phyloP scores from a whole-genome alignment of 2,329 filamentous ascomycete species.

The Stemphylium lycopersici region DNA sequence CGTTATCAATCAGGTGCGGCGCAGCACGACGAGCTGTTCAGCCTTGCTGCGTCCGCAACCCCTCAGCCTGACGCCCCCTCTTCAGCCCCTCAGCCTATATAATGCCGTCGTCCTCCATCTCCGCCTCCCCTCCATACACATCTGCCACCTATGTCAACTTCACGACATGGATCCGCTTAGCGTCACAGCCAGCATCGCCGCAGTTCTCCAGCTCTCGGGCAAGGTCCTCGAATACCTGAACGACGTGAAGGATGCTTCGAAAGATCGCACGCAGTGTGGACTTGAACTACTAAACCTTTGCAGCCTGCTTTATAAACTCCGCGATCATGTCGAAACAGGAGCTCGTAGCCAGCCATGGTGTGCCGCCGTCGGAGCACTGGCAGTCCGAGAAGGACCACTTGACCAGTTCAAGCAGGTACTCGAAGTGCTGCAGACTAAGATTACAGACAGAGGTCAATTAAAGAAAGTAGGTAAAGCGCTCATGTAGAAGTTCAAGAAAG shows the following conservation, averaged over 20 bases:
- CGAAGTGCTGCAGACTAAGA: constrained; percentile 18
- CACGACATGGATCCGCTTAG: constrained; percentile 33
- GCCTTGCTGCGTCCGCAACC: background rate
- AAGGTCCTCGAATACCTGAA: constrained; percentile 28
- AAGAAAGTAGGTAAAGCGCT: constrained; percentile 11
- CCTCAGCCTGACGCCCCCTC: background rate
- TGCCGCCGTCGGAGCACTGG: constrained; percentile 20
- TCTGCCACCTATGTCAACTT: background rate
- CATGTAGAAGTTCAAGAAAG: constrained; percentile 22
- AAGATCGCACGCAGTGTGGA: constrained; percentile 24
- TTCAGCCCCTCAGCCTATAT: background rate
- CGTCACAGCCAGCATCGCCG: constrained; percentile 30
- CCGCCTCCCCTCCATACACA: background rate
- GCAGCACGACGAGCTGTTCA: constrained; percentile 1
- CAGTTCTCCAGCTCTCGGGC: constrained; percentile 29
- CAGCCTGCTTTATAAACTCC: constrained; percentile 25
- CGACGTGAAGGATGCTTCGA: constrained; percentile 32
- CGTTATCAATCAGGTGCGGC: background rate
- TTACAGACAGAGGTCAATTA: constrained; percentile 17
- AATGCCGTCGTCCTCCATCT: background rate
- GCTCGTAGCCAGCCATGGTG: constrained; percentile 27
- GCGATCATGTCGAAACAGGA: constrained; percentile 24
- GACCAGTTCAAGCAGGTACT: constrained; percentile 34
- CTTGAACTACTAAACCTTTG: constrained; percentile 27
- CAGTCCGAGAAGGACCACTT: constrained; percentile 28